phyloP scores from a whole-genome alignment of 2,329 filamentous ascomycete species.

The Thielaviopsis ethacetica region DNA sequence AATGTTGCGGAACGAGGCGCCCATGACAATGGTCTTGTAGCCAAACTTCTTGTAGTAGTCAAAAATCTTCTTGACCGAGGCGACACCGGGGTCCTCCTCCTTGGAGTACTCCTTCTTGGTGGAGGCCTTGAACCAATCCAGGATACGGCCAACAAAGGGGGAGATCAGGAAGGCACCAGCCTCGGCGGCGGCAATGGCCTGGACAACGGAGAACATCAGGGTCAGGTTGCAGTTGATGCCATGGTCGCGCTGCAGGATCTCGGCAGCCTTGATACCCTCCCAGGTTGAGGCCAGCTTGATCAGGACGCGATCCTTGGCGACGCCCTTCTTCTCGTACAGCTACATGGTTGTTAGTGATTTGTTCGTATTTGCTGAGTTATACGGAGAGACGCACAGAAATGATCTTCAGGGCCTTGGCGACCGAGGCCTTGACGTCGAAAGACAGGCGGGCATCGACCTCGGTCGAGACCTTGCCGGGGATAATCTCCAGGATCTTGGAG shows the following conservation, averaged over 20 bases:
- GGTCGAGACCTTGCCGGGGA: conserved; percentile 96
- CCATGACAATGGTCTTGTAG: conserved; percentile 99
- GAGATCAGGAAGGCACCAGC: conserved; percentile 95
- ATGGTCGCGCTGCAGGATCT: conserved; percentile 91
- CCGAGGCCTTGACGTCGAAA: conserved; percentile 81
- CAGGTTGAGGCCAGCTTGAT: conserved; percentile 99
- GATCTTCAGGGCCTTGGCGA: conserved; percentile 92
- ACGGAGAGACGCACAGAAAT: conserved; percentile 53
- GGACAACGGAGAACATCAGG: conserved; percentile 90
- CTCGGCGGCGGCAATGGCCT: conserved; percentile 93
- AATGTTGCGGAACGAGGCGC: conserved; percentile 88
- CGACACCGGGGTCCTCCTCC: conserved; percentile 88
- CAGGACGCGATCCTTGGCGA: conserved; percentile 83
- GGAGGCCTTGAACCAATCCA: conserved; percentile 97
- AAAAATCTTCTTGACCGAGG: conserved; percentile 85
- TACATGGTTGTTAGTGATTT: conserved; percentile 22
- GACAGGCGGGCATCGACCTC: conserved; percentile 95
- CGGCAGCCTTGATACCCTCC: conserved; percentile 98
- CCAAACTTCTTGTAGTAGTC: conserved; percentile 99
- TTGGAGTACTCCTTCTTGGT: conserved; percentile 86
- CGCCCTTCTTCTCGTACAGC: conserved; percentile 88
- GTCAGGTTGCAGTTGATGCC: conserved; percentile 97
- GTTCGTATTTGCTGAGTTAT: conserved; percentile 1
- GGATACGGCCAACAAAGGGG: conserved; percentile 95
- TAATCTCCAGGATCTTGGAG: conserved; percentile 90